Evolutionary conservation across 2,329 filamentous ascomycete species (phyloP).

Genomic region (Cladophialophora carrionii): DNA sequence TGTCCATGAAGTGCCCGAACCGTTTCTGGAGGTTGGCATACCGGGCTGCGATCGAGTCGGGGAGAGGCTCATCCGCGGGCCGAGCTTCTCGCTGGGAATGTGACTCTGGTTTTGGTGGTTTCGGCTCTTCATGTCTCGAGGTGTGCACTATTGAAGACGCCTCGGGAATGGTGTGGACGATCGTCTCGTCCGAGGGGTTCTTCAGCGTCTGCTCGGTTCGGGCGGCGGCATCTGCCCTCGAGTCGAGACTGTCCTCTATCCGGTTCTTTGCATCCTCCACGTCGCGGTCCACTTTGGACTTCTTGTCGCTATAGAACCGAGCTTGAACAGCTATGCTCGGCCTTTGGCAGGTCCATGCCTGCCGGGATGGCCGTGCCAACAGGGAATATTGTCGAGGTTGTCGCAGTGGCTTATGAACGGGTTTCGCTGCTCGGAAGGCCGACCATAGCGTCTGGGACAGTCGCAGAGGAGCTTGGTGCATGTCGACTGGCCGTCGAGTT

Average conservation of each 20-base stretch:
- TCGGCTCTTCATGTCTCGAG: conserved; percentile 16
- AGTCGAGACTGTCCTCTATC: conserved; percentile 35
- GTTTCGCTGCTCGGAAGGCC: conserved; percentile 39
- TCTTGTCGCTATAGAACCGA: conserved; percentile 37
- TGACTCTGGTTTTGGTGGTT: conserved; percentile 2
- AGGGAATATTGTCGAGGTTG: conserved; percentile 22
- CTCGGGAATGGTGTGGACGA: conserved; percentile 37
- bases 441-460: conserved; percentile 38
- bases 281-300: conserved; percentile 32
- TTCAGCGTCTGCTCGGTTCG: conserved; percentile 29
- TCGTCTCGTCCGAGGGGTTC: conserved; percentile 33
- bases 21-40: conserved; percentile 61
- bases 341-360: conserved; percentile 22
- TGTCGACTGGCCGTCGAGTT: conserved; percentile 24
- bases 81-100: conserved; percentile 41
- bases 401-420: conserved; percentile 20
- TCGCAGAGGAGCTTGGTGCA: conserved; percentile 39
- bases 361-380: conserved; percentile 15
- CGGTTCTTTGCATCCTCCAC: conserved; percentile 34
- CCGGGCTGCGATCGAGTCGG: conserved; percentile 57
- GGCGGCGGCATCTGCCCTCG: conserved; percentile 30
- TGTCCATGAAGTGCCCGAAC: conserved; percentile 80
- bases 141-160: conserved; percentile 36
- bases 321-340: conserved; percentile 29
- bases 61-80: conserved; percentile 46